Conservation (phyloP, 192 early-diverging fungal genomes). For the Linderina pennispora region DNA sequence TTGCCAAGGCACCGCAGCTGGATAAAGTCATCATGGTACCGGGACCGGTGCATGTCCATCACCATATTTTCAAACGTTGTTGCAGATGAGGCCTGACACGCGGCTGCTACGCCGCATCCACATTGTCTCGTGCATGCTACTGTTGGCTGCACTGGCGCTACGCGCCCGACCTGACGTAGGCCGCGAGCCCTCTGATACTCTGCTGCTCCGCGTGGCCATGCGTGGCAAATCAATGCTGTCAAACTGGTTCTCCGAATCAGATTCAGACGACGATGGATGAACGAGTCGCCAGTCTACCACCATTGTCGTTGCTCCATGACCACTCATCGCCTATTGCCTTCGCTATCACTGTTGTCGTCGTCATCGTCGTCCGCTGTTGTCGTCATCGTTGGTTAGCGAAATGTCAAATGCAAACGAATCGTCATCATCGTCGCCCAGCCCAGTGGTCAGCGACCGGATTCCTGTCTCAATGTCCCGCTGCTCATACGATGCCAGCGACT, state of each 20-base stretch:
- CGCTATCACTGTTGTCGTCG: too few species aligned
- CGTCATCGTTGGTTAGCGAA: conserved; percentile 15
- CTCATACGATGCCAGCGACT: conserved; percentile 44
- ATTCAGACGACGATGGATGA: too few species aligned
- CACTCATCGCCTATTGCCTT: too few species aligned
- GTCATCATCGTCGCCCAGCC: conserved; percentile 19
- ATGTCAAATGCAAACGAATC: conserved; percentile 9
- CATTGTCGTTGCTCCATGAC: too few species aligned
- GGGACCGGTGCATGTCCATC: conserved; percentile 40
- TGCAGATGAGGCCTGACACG: neutral
- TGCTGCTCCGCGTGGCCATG: too few species aligned
- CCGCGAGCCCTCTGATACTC: too few species aligned
- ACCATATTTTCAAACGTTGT: conserved; percentile 33
- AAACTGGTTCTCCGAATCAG: too few species aligned
- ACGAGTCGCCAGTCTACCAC: too few species aligned
- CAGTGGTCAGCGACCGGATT: conserved; percentile 25
- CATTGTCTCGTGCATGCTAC: neutral
- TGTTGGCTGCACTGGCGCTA: neutral
- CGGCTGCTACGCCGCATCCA: neutral
- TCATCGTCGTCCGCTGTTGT: too few species aligned
- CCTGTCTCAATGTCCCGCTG: conserved; percentile 42
- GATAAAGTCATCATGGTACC: conserved; percentile 80
- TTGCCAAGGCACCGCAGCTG: conserved; percentile 75
- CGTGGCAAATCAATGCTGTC: too few species aligned
- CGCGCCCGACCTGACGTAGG: too few species aligned